Evolutionary conservation across 345 rosid species (phyloP).

Genomic region (Brassica cretica): DNA sequence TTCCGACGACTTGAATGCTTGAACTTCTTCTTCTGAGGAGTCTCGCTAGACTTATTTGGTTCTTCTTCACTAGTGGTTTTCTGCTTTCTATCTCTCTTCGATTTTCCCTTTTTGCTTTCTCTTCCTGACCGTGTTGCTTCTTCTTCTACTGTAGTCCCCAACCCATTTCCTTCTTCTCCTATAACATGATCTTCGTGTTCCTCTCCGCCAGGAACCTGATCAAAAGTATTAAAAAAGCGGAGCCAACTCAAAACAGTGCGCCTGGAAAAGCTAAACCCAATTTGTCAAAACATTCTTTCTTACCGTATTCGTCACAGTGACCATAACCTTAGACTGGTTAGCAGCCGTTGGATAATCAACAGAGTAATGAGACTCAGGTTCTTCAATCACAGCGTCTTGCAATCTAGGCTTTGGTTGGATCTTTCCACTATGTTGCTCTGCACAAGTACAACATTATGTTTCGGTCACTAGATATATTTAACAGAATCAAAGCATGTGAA

Average conservation of each 20-base stretch:
- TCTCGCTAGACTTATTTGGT: slow-evolving; percentile 42
- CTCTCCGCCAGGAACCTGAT: slow-evolving; percentile 22
- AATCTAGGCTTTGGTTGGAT: slow-evolving; percentile 50
- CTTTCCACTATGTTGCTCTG: slow-evolving; percentile 46
- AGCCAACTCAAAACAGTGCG: background rate
- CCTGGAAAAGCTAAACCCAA: background rate
- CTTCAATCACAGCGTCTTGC: slow-evolving; percentile 40
- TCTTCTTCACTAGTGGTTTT: slow-evolving; percentile 48
- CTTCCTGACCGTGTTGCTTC: slow-evolving; percentile 32
- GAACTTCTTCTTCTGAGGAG: slow-evolving; percentile 63
- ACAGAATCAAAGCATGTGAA: background rate
- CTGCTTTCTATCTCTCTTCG: slow-evolving; percentile 37
- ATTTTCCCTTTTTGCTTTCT: slow-evolving; percentile 22
- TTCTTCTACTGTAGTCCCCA: slow-evolving; percentile 10
- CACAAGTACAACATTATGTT: background rate
- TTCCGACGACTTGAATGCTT: slow-evolving; percentile 70
- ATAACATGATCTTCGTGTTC: slow-evolving; percentile 12
- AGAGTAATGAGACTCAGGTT: slow-evolving; percentile 37
- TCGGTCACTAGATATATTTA: background rate
- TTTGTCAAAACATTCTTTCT: background rate
- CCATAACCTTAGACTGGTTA: slow-evolving; percentile 27
- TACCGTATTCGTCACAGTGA: slow-evolving; percentile 45
- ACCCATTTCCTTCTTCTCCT: background rate
- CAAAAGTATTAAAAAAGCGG: background rate
- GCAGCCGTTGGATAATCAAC: slow-evolving; percentile 36